phyloP scores from a whole-genome alignment of 805 yeast genomes.

The Suhomyces sp. region DNA sequence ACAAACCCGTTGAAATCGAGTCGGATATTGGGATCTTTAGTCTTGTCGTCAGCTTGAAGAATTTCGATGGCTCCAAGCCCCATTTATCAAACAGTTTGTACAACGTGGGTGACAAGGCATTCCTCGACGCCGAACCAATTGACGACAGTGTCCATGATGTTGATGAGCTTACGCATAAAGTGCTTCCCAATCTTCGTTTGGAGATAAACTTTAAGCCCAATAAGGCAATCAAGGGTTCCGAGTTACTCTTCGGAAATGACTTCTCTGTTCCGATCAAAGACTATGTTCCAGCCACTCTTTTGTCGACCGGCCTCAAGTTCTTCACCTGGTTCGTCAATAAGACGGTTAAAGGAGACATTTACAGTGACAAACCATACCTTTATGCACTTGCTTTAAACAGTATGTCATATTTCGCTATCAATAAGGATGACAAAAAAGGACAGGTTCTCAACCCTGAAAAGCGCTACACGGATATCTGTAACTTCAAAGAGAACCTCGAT shows the following conservation, averaged over 20 bases:
- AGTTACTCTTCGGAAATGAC: constrained; percentile 69
- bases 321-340: constrained; percentile 62
- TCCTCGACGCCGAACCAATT: constrained; percentile 21
- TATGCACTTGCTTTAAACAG: constrained; percentile 63
- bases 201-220: constrained; percentile 44
- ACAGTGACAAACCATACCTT: constrained; percentile 58
- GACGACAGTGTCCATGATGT: constrained; percentile 7
- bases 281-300: constrained; percentile 51
- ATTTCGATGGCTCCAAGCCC: constrained; percentile 44
- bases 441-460: constrained; percentile 8
- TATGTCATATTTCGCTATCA: constrained; percentile 45
- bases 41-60: constrained; percentile 43
- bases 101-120: constrained; percentile 27
- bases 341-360: constrained; percentile 63
- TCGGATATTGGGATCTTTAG: constrained; percentile 40
- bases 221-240: constrained; percentile 46
- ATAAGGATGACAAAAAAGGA: constrained; percentile 6
- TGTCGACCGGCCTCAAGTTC: constrained; percentile 50
- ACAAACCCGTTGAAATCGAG: constrained; percentile 32
- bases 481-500: constrained; percentile 27
- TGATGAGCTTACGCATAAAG: constrained; percentile 6
- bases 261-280: constrained; percentile 59
- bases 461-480: constrained; percentile 5
- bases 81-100: constrained; percentile 36
- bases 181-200: constrained; percentile 31